Percentiles rank a stretch among this genome's conserved stretches.
Conservation (phyloP, 2,329 filamentous ascomycete species). For the Colletotrichum noveboracense region DNA sequence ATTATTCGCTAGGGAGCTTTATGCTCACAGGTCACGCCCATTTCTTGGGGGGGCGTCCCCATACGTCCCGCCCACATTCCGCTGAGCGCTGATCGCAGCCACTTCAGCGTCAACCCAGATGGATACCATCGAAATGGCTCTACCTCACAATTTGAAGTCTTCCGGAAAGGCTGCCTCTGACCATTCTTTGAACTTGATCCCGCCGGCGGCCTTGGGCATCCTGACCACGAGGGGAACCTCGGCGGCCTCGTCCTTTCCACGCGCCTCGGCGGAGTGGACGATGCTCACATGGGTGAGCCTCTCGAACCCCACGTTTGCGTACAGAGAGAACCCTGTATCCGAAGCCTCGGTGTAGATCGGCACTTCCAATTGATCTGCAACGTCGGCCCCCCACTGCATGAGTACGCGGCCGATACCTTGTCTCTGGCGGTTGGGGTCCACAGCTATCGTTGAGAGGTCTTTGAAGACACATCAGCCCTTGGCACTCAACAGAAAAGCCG, state of each 20-base stretch:
- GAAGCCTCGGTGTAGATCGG: constrained; percentile 53
- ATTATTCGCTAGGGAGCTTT: neutral
- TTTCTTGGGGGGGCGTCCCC: neutral
- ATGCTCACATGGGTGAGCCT: neutral
- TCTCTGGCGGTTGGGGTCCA: constrained; percentile 44
- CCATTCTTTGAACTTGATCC: constrained; percentile 38
- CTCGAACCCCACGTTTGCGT: constrained; percentile 27
- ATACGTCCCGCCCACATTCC: neutral
- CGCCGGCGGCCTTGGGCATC: constrained; percentile 37
- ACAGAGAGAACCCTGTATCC: constrained; percentile 42
- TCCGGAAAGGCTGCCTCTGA: constrained; percentile 12
- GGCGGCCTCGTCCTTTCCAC: constrained; percentile 38
- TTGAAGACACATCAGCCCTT: neutral
- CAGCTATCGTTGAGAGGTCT: constrained; percentile 47
- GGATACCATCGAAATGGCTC: neutral
- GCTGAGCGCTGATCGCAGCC: neutral
- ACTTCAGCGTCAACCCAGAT: neutral
- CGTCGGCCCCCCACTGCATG: constrained; percentile 38
- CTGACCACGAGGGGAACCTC: constrained; percentile 44
- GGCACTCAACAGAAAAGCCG: neutral
- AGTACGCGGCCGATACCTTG: constrained; percentile 39
- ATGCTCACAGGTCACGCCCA: accelerated
- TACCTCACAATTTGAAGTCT: neutral
- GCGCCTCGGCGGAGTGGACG: constrained; percentile 21
- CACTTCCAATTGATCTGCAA: constrained; percentile 37